Evolutionary conservation across 306 rosid genomes (phyloP), one percentile per base, ranked within the genome.

Genomic region (Pyrus communis): DNA sequence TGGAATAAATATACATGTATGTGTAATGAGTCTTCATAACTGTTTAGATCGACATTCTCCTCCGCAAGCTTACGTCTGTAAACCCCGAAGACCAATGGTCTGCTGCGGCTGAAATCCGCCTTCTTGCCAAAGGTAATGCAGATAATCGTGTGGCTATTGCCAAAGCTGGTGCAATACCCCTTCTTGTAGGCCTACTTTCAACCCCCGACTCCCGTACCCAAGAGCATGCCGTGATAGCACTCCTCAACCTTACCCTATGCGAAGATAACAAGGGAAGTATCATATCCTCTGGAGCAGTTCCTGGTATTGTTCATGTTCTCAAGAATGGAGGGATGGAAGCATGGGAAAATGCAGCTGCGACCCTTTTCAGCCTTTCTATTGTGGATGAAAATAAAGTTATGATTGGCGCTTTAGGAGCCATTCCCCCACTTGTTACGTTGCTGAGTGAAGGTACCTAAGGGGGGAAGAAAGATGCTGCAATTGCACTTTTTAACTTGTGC

Each of bases 201-300:
- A 82, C 86, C 43, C 87, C 96, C 0, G 99, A 96, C 77, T 89
- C 97, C 31, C 96, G 94, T 22, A 93, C 90, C 83, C 99, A 96
- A 89, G 99, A 92, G 89, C 92, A 96, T 80, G 99, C 93, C 7
- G 99, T 96, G n/a, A 96, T 98, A 40, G 99, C 99, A 5, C 99
- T 96, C 80, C 88, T 96, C 65, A 96, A 96, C 86, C 97, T 96
- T 71, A 92, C 99, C 68, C 91, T 96, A 77, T 88, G 93, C 57
- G 98, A 96, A 78, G 88, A 87, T 60, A 96, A 96, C 82, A 96
- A 96, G 75, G 99, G 93, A 81, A 84, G 87, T 87, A 92, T 92
- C 35, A 86, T 91, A 63, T 84, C 93, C 59, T 87, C 82, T 30
- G 94, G 97, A 75, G 98, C 98, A 63, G 89, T 96, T 79, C 99